Evolutionary conservation across 257 asterid genomes (phyloP), one percentile per base, ranked within the genome.

Genomic region (Euphrasia confusa): DNA sequence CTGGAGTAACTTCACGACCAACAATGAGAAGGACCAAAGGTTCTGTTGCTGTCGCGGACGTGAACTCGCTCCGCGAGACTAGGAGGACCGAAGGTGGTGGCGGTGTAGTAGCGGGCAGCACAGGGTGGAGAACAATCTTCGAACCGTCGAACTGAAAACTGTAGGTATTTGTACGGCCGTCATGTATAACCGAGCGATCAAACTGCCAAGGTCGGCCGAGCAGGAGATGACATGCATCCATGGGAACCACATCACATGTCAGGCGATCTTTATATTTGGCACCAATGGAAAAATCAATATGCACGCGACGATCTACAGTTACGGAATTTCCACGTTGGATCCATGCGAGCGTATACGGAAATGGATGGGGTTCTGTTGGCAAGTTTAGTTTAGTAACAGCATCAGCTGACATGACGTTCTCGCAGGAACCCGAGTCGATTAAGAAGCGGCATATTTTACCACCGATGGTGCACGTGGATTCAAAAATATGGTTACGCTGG

Each of bases 191-290:
- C 2, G 1, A 4, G 2, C 44, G 61, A 30, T 57, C 61, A 13
- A 11, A 57, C 61, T 57, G 26, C 27, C 61, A 57, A 2, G 61
- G 12, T 0, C 61, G 61, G 2, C 61, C 45, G 7, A 28, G 39
- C 1, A 57, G n/a, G 5, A 57, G 5, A 6, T 57, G 61, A 13
- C 61, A 57, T 0, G 45, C 61, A 6, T 57, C 61, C 61, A 57
- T 57, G 4, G 26, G 47, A 6, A 57, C 45, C 10, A 57, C 61
- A 57, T 57, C 61, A 30, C 61, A 57, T 44, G 26, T 28, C 1
- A 57, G 0, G 32, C 24, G 0, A 6, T 57, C 45, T 0, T 7
- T 2, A n/a, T 49, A 49, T 3, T 3, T 49, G 3, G 10, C 55
- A n/a, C 55, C 55, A 2, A 14, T 49, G 2, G 1, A 49, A n/a